A percentile compares a stretch with the other conserved stretches of the same genome.
phyloP scores from a whole-genome alignment of 345 rosid species.

The Linum tenue region DNA sequence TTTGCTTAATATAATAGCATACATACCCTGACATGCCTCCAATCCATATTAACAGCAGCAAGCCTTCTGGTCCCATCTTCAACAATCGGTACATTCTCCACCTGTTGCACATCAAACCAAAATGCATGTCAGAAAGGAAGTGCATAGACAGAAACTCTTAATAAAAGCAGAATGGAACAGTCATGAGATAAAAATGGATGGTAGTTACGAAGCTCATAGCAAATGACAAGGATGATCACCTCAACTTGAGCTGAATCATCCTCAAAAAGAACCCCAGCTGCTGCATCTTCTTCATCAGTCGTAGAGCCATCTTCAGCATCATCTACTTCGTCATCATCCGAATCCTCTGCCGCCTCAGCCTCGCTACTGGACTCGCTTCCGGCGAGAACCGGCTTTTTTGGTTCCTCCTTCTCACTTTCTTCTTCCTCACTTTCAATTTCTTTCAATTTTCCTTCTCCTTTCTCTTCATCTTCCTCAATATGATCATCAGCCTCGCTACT shows the following conservation, averaged over 20 bases:
- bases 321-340: conserved; percentile 23
- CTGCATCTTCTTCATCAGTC: conserved; percentile 55
- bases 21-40: conserved; percentile 81
- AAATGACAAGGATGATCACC: conserved; percentile 21
- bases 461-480: conserved; percentile 7
- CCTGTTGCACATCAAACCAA: conserved; percentile 30
- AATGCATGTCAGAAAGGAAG: not conserved
- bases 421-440: conserved; percentile 11
- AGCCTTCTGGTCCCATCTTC: conserved; percentile 73
- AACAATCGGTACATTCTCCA: conserved; percentile 47
- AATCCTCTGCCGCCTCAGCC: conserved; percentile 15
- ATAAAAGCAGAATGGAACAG: not conserved
- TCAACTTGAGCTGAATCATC: conserved; percentile 38
- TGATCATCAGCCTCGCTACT: conserved; percentile 12
- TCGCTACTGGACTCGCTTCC: conserved; percentile 4
- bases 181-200: not conserved
- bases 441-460: not conserved
- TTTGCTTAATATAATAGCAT: not conserved
- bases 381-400: conserved; percentile 5
- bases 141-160: not conserved
- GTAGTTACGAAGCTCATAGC: not conserved
- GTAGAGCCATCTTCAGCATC: conserved; percentile 31
- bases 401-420: conserved; percentile 26
- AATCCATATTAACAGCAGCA: conserved; percentile 79
- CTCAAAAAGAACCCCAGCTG: conserved; percentile 29